Base-by-base conservation (phyloP, 305 asterid species). In the Solanum aculeatissimum region DNA sequence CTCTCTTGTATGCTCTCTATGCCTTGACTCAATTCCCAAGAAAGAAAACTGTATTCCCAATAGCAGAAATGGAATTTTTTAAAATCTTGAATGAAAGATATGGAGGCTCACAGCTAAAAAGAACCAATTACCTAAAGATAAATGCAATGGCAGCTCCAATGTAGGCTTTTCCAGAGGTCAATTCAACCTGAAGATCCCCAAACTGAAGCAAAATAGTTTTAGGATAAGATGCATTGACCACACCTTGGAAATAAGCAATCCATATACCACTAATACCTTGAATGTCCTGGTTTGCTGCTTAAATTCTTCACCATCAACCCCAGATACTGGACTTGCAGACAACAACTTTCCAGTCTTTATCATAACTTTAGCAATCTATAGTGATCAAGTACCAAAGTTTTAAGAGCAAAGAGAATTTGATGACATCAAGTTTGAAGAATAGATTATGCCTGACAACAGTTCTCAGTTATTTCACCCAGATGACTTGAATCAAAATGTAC, bases 331-430 rank as follows among this genome's bases (percentile, higher is more conserved):
- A 86, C 85, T 90, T 70, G 90, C 88, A 53, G 97, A 91, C 81
- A 95, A 87, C 78, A 95, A 77, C 84, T 86, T 91, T 83, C 99
- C 99, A 14, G 92, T 85, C 87, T 58, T 87, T 69, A 87, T 95
- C 99, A 96, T 95, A 85, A 82, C 96, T 92, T 90, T 86, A 83
- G 98, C 97, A 91, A 95, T 95, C 99, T 96, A 92, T 88, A 91
- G 92, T 90, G 93, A 89, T 89, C 88, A 87, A 90, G 69, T 68
- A 91, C 85, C 66, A 53, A 53, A 78, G 63, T 18, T 70, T 27
- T 53, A 53, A 54, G 82, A 78, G 66, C 27, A 85, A 86, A 87
- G 83, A 85, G 82, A 54, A 72, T 53, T 19, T 18, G 66, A 77
- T 32, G 49, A 47, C 60, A 78, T 18, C 82, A 53, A 78, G 49